These are phyloP conservation scores for Talaromyces sp. DNA, from an alignment of 2,329 filamentous ascomycete species.

Conservation along the genomic window DNA sequence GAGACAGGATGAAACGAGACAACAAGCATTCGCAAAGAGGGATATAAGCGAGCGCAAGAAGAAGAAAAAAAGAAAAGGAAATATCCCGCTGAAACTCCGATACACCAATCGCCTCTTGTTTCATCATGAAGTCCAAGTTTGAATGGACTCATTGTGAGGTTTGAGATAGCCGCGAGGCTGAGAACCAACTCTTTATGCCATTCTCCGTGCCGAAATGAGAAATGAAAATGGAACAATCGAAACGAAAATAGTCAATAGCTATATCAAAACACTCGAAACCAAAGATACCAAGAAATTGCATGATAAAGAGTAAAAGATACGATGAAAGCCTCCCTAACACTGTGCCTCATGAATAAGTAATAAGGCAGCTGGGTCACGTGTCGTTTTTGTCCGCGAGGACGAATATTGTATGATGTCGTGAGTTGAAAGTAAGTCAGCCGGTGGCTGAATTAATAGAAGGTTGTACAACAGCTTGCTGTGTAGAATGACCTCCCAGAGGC, in stretches of 20 bases:
- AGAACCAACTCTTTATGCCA: constrained; percentile 27
- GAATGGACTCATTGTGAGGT: constrained; percentile 18
- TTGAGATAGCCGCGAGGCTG: constrained; percentile 29
- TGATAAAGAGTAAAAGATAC: neutral
- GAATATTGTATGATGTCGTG: constrained; percentile 16
- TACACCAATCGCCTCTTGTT: constrained; percentile 29
- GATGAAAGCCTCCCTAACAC: constrained; percentile 13
- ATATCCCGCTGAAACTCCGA: constrained; percentile 23
- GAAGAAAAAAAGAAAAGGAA: neutral
- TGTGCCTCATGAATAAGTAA: neutral
- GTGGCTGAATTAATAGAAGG: constrained; percentile 23
- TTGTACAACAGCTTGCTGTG: constrained; percentile 8
- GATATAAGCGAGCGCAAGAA: neutral
- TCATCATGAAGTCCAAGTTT: constrained; percentile 15
- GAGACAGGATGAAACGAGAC: neutral
- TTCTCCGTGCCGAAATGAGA: constrained; percentile 27
- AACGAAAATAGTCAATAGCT: constrained; percentile 22
- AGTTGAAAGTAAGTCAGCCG: constrained; percentile 8
- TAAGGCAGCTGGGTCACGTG: constrained; percentile 6
- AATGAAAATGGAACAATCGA: constrained; percentile 8
- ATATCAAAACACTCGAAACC: neutral
- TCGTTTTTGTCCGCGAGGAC: constrained; percentile 38
- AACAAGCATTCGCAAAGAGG: constrained; percentile 7
- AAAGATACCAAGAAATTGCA: constrained; percentile 9
- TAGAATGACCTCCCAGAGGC: constrained; percentile 27